A percentile compares a stretch with the other conserved stretches of the same genome.
Conservation (phyloP, 164 flowering plant species). For the grape (Vitis vinifera) region DNA sequence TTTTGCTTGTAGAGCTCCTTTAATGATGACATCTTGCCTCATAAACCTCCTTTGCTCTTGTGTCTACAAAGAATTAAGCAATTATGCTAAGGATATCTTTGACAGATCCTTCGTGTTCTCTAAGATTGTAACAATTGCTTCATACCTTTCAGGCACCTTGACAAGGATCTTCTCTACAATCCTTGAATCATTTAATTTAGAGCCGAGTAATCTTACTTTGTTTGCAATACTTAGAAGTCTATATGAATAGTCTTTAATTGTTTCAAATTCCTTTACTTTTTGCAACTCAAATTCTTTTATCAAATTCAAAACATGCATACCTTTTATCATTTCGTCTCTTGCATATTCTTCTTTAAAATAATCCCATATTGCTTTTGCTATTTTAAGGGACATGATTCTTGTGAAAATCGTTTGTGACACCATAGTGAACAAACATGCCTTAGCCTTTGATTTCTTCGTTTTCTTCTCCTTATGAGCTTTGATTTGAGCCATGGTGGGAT, state of each 20-base stretch:
- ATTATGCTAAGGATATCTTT: background rate
- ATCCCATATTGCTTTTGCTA: conserved; percentile 5
- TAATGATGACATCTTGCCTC: background rate
- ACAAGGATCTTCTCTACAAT: no score
- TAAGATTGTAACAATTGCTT: no score
- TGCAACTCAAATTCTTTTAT: conserved; percentile 6
- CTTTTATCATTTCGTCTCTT: background rate
- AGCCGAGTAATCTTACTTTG: background rate
- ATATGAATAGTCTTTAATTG: no score
- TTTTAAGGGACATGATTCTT: background rate
- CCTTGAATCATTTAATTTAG: no score
- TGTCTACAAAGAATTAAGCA: conserved; percentile 1
- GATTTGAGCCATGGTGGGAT: no score
- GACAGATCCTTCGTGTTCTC: no score
- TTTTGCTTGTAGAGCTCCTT: conserved; percentile 7
- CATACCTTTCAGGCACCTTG: no score
- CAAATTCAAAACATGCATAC: conserved; percentile 6
- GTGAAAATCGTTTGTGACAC: conserved; percentile 3
- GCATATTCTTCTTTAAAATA: conserved; percentile 1
- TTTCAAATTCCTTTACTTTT: no score
- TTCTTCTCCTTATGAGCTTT: no score
- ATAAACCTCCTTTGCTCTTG: background rate
- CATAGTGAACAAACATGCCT: no score
- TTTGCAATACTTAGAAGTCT: background rate
- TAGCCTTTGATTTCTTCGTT: no score